Conservation (phyloP, 345 rosid species). For the Streptanthus diversifolius region DNA sequence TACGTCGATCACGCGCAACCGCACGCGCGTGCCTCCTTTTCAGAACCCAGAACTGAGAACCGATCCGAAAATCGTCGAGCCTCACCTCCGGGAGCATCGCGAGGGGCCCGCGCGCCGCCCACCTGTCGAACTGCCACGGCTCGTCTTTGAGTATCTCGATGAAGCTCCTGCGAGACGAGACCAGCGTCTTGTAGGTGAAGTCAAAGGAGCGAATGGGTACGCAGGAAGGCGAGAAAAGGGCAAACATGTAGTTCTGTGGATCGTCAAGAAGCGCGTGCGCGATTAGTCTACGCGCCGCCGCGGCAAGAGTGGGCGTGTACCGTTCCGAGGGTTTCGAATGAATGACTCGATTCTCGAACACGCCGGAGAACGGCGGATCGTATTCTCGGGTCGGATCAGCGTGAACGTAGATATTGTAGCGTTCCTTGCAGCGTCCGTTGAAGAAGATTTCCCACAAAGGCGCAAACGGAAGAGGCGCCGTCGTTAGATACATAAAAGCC, state of each 20-base stretch:
- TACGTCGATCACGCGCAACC: constrained; percentile 49
- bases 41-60: constrained; percentile 84
- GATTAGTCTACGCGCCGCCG: constrained; percentile 69
- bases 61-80: constrained; percentile 65
- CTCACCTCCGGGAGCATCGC: constrained; percentile 75
- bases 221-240: constrained; percentile 65
- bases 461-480: constrained; percentile 62
- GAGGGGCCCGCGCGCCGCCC: constrained; percentile 73
- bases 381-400: constrained; percentile 54
- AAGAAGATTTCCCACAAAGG: constrained; percentile 69
- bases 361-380: constrained; percentile 50
- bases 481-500: constrained; percentile 69
- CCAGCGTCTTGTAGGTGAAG: constrained; percentile 47
- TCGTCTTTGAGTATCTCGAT: constrained; percentile 61
- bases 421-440: constrained; percentile 28
- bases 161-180: constrained; percentile 49
- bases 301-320: constrained; percentile 52
- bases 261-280: constrained; percentile 72
- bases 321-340: constrained; percentile 52
- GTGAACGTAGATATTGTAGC: constrained; percentile 66
- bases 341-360: constrained; percentile 51
- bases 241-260: constrained; percentile 54
- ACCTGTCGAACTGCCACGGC: constrained; percentile 51
- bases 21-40: constrained; percentile 65
- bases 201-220: constrained; percentile 62